Evolutionary conservation across 257 asterid genomes (phyloP), one percentile per base, ranked within the genome.

Genomic region (Jacaranda copaia): DNA sequence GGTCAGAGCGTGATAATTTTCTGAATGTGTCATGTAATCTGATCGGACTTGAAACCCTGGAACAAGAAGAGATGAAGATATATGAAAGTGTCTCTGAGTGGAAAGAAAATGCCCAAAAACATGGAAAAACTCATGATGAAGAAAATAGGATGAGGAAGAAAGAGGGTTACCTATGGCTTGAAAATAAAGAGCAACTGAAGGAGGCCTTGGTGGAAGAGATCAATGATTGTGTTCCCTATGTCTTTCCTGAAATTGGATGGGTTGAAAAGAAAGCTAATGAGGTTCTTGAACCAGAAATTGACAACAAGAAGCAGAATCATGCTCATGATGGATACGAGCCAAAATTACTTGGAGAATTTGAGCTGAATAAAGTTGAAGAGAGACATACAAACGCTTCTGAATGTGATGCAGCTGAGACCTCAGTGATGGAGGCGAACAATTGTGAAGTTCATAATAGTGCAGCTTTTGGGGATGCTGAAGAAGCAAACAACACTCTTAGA

Each of bases 311-410:
- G 48, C 75, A 55, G 25, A 64, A 51, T 32, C 58, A 68, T 62
- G 69, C 79, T 61, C 79, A 74, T 72, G 85, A 78, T 70, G 82
- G 52, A 42, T 87, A 82, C 57, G 86, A 74, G 59, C 81, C 59
- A 69, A 77, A 19, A 58, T 74, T 68, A 52, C 67, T 74, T 40
- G 87, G 61, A 70, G 88, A 82, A 66, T 69, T 72, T 43, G 76
- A 61, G 60, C 65, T 38, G 64, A 35, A 52, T 51, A 67, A 43
- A 46, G 46, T 62, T 77, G 89, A 79, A 73, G 81, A 73, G 86
- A 74, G 45, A 59, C 81, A 46, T 43, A 72, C 63, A 49, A 62
- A 45, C 67, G 75, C 74, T 19, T 65, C 58, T 75, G 83, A 77
- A 58, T 18, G 64, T 67, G 89, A 79, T 82, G 82, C 79, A 56